Evolutionary conservation across 176 grass and related monocot genomes (phyloP).

Genomic region (Bothriochloa decipiens): DNA sequence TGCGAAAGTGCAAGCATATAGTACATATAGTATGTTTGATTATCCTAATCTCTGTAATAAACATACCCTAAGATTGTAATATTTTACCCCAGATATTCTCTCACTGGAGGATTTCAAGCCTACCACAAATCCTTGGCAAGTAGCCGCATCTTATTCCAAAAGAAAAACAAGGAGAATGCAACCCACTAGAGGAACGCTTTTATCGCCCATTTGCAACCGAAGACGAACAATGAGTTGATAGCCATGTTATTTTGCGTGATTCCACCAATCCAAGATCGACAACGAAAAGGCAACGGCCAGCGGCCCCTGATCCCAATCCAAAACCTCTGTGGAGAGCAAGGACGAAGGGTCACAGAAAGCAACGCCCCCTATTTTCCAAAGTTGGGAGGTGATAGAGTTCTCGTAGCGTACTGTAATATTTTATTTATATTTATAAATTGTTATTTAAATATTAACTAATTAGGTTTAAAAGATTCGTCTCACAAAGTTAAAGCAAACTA

Average conservation of each 20-base stretch:
- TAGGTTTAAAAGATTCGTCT: too few species aligned
- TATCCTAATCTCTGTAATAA: too few species aligned
- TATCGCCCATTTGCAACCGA: not conserved
- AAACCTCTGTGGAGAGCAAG: not conserved
- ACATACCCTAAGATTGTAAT: too few species aligned
- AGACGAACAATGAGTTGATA: not conserved
- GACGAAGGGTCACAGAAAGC: too few species aligned
- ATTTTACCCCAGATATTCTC: not conserved
- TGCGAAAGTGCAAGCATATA: too few species aligned
- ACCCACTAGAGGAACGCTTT: not conserved
- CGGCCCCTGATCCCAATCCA: not conserved
- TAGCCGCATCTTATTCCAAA: not conserved
- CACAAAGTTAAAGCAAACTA: too few species aligned
- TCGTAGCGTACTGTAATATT: too few species aligned
- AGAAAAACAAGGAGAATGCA: not conserved
- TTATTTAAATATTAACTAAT: too few species aligned
- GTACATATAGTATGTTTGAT: too few species aligned
- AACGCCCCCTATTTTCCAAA: too few species aligned
- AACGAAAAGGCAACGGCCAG: constrained; percentile 5
- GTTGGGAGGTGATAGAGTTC: too few species aligned
- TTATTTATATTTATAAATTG: too few species aligned
- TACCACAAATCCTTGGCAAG: not conserved
- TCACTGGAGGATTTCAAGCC: not conserved
- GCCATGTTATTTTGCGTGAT: not conserved
- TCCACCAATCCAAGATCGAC: constrained; percentile 26